These are phyloP conservation scores for Piper betle DNA, from an alignment of 164 flowering plant species.

Conservation along the genomic window DNA sequence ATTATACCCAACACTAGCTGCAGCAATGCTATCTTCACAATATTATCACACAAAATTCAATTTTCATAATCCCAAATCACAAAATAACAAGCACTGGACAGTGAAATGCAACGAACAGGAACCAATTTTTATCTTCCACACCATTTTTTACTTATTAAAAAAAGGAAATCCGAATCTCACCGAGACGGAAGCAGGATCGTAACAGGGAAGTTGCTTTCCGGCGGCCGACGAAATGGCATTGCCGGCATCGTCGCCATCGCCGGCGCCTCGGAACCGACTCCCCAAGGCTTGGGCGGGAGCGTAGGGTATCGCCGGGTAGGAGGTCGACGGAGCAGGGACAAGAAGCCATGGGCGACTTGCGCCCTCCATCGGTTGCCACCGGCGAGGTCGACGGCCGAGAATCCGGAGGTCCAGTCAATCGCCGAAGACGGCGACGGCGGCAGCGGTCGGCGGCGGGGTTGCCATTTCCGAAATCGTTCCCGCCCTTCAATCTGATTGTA, in stretches of 20 bases:
- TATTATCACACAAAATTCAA: too few relatives aligned
- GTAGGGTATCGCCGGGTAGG: conserved; percentile 53
- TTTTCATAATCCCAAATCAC: neutral
- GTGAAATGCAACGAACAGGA: neutral
- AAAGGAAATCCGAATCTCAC: conserved; percentile 19
- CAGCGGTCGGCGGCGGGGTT: too few relatives aligned
- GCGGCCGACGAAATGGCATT: conserved; percentile 7
- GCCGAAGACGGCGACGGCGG: too few relatives aligned
- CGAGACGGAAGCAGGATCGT: conserved; percentile 24
- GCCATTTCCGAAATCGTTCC: too few relatives aligned
- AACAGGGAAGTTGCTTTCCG: conserved; percentile 9
- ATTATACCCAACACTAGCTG: too few relatives aligned
- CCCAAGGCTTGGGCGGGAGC: conserved; percentile 62
- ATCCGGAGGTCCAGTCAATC: too few relatives aligned
- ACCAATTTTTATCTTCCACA: neutral
- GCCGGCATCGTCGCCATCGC: conserved; percentile 14
- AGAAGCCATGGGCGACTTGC: too few relatives aligned
- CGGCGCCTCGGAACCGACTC: conserved; percentile 57
- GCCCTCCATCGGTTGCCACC: too few relatives aligned
- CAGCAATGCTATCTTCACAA: too few relatives aligned
- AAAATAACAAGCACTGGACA: neutral
- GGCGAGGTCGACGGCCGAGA: too few relatives aligned
- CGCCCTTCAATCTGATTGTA: too few relatives aligned
- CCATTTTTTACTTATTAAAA: neutral
- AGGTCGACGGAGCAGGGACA: conserved; percentile 41